These are phyloP conservation scores for Xanthoconium stramineum DNA, from an alignment of 768 basidiomycete species.

Conservation along the genomic window DNA sequence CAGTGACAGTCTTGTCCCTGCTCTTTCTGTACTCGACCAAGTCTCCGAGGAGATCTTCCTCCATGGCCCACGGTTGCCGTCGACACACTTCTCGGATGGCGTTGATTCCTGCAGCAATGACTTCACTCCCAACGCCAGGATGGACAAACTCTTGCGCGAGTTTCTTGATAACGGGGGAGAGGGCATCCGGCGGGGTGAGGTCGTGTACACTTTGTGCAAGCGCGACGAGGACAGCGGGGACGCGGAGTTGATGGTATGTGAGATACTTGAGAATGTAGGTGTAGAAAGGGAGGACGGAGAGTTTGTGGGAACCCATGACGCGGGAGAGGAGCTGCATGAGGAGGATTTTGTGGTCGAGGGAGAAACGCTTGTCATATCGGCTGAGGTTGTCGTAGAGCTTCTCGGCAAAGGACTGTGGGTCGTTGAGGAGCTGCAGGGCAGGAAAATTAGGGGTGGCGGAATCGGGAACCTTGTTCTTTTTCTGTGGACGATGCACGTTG, in stretches of 20 bases:
- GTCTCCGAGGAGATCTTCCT: slow-evolving; percentile 89
- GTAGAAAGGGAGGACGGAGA: slow-evolving; percentile 92
- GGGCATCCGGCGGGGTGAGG: slow-evolving; percentile 88
- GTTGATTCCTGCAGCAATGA: slow-evolving; percentile 96
- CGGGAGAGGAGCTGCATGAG: slow-evolving; percentile 96
- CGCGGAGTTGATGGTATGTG: slow-evolving; percentile 84
- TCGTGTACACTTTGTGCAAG: slow-evolving; percentile 96
- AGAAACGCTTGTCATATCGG: slow-evolving; percentile 89
- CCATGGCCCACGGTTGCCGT: slow-evolving; percentile 96
- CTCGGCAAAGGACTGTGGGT: slow-evolving; percentile 94
- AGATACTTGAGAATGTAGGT: slow-evolving; percentile 95
- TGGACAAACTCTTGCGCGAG: slow-evolving; percentile 96
- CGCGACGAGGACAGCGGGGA: slow-evolving; percentile 89
- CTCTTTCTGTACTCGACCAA: slow-evolving; percentile 94
- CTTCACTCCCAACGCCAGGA: slow-evolving; percentile 93
- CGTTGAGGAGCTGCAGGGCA: slow-evolving; percentile 87
- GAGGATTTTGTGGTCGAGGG: slow-evolving; percentile 94
- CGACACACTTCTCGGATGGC: slow-evolving; percentile 92
- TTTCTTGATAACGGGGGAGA: slow-evolving; percentile 87
- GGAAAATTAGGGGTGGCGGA: slow-evolving; percentile 69
- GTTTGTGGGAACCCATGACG: slow-evolving; percentile 89
- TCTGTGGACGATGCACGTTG: slow-evolving; percentile 36
- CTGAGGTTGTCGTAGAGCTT: slow-evolving; percentile 84
- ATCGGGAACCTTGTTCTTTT: slow-evolving; percentile 29
- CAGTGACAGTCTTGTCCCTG: slow-evolving; percentile 87